Conservation (phyloP, 2,329 filamentous ascomycete genomes). For the Cladosporium sp. region DNA sequence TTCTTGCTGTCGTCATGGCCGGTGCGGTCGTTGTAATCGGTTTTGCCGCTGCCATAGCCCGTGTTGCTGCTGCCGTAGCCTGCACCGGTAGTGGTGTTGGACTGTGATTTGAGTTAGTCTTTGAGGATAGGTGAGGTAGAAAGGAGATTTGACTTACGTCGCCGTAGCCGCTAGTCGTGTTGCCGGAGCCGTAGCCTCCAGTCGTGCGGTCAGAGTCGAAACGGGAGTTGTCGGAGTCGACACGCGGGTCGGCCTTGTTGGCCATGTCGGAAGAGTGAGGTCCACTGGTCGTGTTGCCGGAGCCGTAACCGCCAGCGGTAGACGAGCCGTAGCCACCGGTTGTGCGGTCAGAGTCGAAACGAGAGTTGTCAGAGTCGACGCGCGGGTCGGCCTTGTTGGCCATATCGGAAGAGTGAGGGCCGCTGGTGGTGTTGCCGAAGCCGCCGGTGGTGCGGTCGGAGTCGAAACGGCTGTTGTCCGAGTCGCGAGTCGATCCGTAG, state of each 20-base stretch:
- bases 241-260: constrained; percentile 10
- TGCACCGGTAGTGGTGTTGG: neutral
- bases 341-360: constrained; percentile 10
- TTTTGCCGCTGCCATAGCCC: constrained; percentile 3
- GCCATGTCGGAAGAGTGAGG: constrained; percentile 3
- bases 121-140: too few relatives aligned
- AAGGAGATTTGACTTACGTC: neutral
- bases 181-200: neutral
- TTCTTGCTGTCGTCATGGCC: constrained; percentile 9
- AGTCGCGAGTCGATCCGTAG: constrained; percentile 2
- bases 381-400: constrained; percentile 7
- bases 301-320: constrained; percentile 11
- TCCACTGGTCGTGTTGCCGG: neutral
- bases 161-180: neutral
- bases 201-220: neutral
- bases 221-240: constrained; percentile 7
- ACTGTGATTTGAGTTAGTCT: neutral
- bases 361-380: constrained; percentile 8
- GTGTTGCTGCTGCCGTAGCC: constrained; percentile 6
- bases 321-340: constrained; percentile 16
- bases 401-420: neutral
- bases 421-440: constrained; percentile 10
- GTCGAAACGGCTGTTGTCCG: neutral
- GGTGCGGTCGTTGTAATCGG: constrained; percentile 6
- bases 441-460: constrained; percentile 10